Percentiles rank a stretch among this genome's conserved stretches.
These are phyloP conservation scores for Fusarium nygamai DNA, from an alignment of 2,329 filamentous ascomycete genomes.

Conservation along the genomic window DNA sequence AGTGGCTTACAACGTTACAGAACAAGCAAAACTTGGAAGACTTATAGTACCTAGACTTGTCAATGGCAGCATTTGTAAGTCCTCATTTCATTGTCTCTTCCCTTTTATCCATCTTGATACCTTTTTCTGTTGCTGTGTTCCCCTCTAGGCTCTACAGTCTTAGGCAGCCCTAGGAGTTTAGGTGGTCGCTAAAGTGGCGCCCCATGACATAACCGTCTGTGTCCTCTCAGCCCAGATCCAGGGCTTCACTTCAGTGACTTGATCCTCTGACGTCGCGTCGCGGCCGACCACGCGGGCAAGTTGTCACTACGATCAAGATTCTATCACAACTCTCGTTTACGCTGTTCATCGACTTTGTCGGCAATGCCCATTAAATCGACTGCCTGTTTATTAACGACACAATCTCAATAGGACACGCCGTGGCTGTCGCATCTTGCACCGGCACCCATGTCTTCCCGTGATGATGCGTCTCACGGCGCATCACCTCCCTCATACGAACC, in stretches of 20 bases:
- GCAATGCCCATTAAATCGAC: neutral
- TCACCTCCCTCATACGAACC: conserved; percentile 48
- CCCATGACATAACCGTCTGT: conserved; percentile 40
- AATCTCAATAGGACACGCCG: conserved; percentile 51
- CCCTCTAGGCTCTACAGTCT: neutral
- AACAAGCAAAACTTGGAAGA: conserved; percentile 37
- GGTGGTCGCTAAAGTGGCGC: conserved; percentile 26
- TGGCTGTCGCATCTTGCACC: conserved; percentile 60
- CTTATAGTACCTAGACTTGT: conserved; percentile 19
- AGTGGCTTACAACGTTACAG: conserved; percentile 37
- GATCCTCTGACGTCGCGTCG: conserved; percentile 39
- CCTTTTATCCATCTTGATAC: neutral
- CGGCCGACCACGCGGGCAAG: conserved; percentile 26
- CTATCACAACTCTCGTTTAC: neutral
- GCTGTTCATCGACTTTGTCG: neutral
- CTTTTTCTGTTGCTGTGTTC: neutral
- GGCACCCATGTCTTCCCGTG: conserved; percentile 52
- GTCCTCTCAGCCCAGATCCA: conserved; percentile 16
- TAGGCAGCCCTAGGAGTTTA: neutral
- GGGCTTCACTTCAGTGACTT: conserved; percentile 23
- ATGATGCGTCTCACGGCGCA: conserved; percentile 49
- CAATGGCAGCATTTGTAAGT: conserved; percentile 52
- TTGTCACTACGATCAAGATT: conserved; percentile 2
- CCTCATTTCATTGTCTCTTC: neutral
- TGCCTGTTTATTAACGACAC: conserved; percentile 29